Conservation (phyloP, 768 basidiomycete species). For the Lentinula detonsa region DNA sequence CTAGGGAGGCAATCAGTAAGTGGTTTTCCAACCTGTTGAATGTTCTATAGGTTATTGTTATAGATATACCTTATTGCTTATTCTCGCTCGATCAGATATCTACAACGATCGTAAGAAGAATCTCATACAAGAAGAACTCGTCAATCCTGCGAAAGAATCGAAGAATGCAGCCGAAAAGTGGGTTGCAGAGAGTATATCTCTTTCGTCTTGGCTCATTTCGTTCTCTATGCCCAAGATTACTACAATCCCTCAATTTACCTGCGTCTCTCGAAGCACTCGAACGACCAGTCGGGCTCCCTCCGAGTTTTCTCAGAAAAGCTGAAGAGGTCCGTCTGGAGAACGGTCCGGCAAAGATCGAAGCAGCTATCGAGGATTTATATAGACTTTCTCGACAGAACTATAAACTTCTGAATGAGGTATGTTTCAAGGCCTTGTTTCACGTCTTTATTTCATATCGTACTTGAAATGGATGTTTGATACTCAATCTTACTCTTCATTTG, state of each 20-base stretch:
- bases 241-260: conserved; percentile 74
- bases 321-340: conserved; percentile 78
- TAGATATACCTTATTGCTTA: background rate
- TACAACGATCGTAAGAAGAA: conserved; percentile 79
- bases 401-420: conserved; percentile 70
- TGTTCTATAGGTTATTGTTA: background rate
- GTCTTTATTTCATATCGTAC: no score
- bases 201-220: background rate
- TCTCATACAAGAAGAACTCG: conserved; percentile 63
- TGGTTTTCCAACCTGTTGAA: background rate
- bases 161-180: conserved; percentile 59
- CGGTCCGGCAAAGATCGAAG: conserved; percentile 67
- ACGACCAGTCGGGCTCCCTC: conserved; percentile 80
- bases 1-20: conserved; percentile 81
- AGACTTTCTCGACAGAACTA: conserved; percentile 57
- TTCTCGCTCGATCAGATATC: conserved; percentile 47
- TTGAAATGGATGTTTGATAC: no score
- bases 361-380: conserved; percentile 67
- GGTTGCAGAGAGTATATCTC: background rate
- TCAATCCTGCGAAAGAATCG: conserved; percentile 52
- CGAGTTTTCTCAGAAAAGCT: conserved; percentile 79
- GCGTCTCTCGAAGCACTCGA: conserved; percentile 85
- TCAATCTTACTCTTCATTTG: background rate
- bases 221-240: conserved; percentile 35
- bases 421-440: conserved; percentile 4